Conservation (phyloP, 2,329 filamentous ascomycete genomes). For the Annulohypoxylon truncatum region DNA sequence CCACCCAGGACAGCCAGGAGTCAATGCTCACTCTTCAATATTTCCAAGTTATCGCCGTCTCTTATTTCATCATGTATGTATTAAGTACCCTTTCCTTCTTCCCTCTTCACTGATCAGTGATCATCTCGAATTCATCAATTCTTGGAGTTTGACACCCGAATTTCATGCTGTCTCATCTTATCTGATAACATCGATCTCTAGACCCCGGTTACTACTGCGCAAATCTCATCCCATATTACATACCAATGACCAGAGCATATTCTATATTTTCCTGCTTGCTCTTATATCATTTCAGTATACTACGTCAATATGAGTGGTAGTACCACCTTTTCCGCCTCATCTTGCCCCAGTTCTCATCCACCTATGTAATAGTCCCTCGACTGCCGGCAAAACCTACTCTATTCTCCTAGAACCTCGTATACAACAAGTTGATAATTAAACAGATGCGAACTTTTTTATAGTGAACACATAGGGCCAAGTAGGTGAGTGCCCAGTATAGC, state of each 20-base stretch:
- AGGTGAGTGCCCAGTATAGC: background rate
- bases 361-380: background rate
- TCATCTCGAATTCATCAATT: background rate
- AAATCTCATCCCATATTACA: constrained; percentile 15
- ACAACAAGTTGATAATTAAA: background rate
- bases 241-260: background rate
- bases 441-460: background rate
- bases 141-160: constrained; percentile 5
- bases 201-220: constrained; percentile 15
- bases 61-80: background rate
- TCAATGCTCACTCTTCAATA: too few relatives aligned
- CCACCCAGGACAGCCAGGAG: too few relatives aligned
- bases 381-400: background rate
- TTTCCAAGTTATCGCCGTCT: background rate
- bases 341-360: background rate
- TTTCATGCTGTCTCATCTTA: constrained; percentile 13
- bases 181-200: constrained; percentile 16
- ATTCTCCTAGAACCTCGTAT: constrained; percentile 7
- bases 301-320: background rate
- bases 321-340: constrained; percentile 3
- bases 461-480: background rate
- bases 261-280: background rate
- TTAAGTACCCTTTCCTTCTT: background rate
- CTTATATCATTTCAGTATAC: background rate
- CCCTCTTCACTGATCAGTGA: background rate